Evolutionary conservation across 1,284 basidiomycete genomes (phyloP).

Genomic region (Filobasidium uniguttulatum): DNA sequence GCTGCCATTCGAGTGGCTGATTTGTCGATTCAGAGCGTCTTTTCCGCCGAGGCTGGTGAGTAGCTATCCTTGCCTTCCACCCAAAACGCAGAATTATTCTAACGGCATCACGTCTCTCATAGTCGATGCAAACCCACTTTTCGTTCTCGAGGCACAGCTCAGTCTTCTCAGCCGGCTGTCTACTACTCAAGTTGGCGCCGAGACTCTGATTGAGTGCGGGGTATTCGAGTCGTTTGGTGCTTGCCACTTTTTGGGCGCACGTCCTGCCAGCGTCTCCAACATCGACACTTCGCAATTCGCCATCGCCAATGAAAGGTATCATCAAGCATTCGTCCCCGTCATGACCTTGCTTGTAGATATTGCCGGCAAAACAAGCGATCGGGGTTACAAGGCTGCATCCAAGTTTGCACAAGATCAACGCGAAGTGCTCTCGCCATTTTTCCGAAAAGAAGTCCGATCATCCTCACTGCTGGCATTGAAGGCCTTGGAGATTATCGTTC

Average conservation of each 20-base stretch:
- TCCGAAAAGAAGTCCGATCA: background rate
- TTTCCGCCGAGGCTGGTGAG: slow-evolving; percentile 12
- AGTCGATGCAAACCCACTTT: slow-evolving; percentile 12
- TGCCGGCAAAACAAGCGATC: background rate
- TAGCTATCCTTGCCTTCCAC: background rate
- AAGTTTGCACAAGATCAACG: background rate
- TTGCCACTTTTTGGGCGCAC: slow-evolving; percentile 7
- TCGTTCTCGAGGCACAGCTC: slow-evolving; percentile 13
- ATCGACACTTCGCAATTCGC: background rate
- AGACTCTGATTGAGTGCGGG: slow-evolving; percentile 10
- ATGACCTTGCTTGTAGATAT: slow-evolving; percentile 4
- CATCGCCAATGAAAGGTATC: slow-evolving; percentile 8
- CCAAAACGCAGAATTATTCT: background rate
- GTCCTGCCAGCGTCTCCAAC: slow-evolving; percentile 2
- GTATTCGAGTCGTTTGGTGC: slow-evolving; percentile 7
- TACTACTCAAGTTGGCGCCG: slow-evolving; percentile 5
- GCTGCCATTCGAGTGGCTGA: slow-evolving; percentile 5
- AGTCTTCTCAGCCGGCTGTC: slow-evolving; percentile 10
- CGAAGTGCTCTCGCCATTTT: background rate
- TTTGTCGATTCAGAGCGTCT: slow-evolving; percentile 2
- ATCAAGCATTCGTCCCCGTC: slow-evolving; percentile 9
- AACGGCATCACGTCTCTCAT: background rate
- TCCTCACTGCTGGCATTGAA: background rate
- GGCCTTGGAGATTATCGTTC: background rate
- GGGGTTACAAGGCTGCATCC: slow-evolving; percentile 1